phyloP scores from a whole-genome alignment of 768 basidiomycete species.

The Mycena olivaceomarginata region DNA sequence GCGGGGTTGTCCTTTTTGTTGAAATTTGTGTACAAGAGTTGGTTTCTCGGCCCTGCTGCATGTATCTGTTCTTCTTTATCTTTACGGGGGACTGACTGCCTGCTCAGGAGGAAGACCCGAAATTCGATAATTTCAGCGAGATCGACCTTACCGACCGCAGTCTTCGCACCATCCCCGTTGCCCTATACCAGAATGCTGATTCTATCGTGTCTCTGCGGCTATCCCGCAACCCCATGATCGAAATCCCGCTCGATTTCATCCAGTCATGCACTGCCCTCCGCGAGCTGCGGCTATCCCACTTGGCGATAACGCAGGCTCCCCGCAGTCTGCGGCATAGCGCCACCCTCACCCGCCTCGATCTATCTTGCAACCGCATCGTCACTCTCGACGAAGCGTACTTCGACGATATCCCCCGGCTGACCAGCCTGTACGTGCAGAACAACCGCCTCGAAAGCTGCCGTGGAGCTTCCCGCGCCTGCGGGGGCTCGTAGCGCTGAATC shows the following conservation, averaged over 20 bases:
- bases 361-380: slow-evolving; percentile 93
- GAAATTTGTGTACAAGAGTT: slow-evolving; percentile 93
- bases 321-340: slow-evolving; percentile 85
- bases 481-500: slow-evolving; percentile 86
- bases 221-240: slow-evolving; percentile 96
- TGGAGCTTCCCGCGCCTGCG: slow-evolving; percentile 88
- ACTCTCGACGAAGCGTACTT: slow-evolving; percentile 92
- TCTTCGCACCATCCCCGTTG: slow-evolving; percentile 92
- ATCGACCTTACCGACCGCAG: slow-evolving; percentile 90
- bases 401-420: slow-evolving; percentile 83
- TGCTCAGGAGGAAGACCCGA: slow-evolving; percentile 82
- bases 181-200: slow-evolving; percentile 89
- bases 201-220: slow-evolving; percentile 90
- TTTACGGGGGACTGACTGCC: slow-evolving; percentile 2
- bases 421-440: slow-evolving; percentile 87
- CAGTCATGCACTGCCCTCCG: slow-evolving; percentile 89
- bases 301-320: slow-evolving; percentile 97
- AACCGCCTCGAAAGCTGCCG: slow-evolving; percentile 93
- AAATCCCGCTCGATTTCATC: slow-evolving; percentile 97
- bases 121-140: slow-evolving; percentile 81
- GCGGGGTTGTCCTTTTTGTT: slow-evolving; percentile 89
- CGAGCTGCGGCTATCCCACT: slow-evolving; percentile 91
- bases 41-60: slow-evolving; percentile 78
- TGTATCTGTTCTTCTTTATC: slow-evolving; percentile 49
- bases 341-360: slow-evolving; percentile 87